Conservation (phyloP, 2,329 filamentous ascomycete genomes). For the Pseudogymnoascus sp. region DNA sequence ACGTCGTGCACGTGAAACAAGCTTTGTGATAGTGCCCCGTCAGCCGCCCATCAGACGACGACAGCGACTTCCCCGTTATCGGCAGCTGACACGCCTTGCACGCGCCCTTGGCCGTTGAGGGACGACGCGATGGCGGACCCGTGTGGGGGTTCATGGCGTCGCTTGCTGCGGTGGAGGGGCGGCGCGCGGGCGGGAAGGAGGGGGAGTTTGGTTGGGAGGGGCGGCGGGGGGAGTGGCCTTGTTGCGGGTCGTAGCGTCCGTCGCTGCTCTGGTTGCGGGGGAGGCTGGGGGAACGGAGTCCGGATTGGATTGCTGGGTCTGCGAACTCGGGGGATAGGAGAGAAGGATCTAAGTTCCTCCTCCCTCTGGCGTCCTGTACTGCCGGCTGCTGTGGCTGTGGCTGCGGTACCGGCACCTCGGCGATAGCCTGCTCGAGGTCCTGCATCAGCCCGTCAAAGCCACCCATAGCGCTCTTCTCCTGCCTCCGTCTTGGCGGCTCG, state of each 20-base stretch:
- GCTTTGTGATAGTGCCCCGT: constrained; percentile 92
- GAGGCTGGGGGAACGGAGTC: constrained; percentile 30
- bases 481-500: constrained; percentile 11
- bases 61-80: constrained; percentile 87
- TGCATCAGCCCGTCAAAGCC: neutral
- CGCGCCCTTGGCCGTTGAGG: constrained; percentile 41
- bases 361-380: neutral
- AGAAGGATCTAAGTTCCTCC: constrained; percentile 12
- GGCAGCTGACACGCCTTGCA: constrained; percentile 74
- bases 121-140: constrained; percentile 15
- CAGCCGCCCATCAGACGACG: constrained; percentile 83
- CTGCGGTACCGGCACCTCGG: neutral
- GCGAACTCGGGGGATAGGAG: constrained; percentile 35
- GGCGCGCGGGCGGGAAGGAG: neutral
- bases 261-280: neutral
- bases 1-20: constrained; percentile 88
- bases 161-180: neutral
- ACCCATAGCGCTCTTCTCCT: neutral
- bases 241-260: constrained; percentile 10
- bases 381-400: neutral
- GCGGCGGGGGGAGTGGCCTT: neutral
- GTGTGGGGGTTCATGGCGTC: constrained; percentile 12
- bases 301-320: constrained; percentile 36
- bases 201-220: neutral
- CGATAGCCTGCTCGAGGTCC: neutral